Evolutionary conservation across 495 filamentous ascomycete species (phyloP).

Genomic region (Jackrogersella minutella): DNA sequence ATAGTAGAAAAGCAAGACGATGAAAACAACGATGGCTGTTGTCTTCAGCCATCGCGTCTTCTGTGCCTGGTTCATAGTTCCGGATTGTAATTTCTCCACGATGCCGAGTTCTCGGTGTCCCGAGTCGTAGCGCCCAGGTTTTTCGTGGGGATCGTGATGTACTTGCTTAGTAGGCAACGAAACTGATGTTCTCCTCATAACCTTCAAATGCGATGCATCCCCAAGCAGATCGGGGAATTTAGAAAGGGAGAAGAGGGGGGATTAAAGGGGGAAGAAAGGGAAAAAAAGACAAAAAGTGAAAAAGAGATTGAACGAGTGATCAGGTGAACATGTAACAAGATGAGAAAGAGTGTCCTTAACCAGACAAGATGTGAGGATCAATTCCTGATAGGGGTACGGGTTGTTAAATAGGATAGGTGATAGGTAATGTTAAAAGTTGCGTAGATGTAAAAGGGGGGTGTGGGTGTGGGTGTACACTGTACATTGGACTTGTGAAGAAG

Average conservation of each 20-base stretch:
- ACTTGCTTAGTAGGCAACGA: conserved; percentile 65
- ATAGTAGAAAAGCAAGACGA: conserved; percentile 79
- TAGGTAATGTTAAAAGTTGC: too few species aligned
- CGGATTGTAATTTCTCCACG: conserved; percentile 58
- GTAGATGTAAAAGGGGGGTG: too few species aligned
- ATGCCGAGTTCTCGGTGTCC: conserved; percentile 53
- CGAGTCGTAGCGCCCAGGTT: conserved; percentile 60
- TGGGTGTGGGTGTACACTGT: too few species aligned
- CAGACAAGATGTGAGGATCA: conserved; percentile 26
- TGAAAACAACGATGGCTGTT: conserved; percentile 74
- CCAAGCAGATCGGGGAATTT: conserved; percentile 32
- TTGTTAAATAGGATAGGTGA: conserved; percentile 30
- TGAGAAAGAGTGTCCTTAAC: conserved; percentile 15
- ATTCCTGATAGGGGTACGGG: conserved; percentile 27
- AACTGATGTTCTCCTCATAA: conserved; percentile 67
- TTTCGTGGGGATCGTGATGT: conserved; percentile 66
- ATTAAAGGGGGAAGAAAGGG: conserved; percentile 7
- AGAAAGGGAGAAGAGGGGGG: conserved; percentile 5
- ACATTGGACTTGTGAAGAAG: conserved; percentile 1
- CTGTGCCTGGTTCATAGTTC: conserved; percentile 74
- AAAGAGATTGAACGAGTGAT: conserved; percentile 13
- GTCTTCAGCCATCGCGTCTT: conserved; percentile 83
- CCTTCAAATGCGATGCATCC: conserved; percentile 42
- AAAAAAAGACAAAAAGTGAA: conserved; percentile 9
- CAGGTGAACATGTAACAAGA: conserved; percentile 10